A percentile compares a stretch with the other conserved stretches of the same genome.
These are phyloP conservation scores for Beauveria caledonica DNA, from an alignment of 2,329 filamentous ascomycete species.

Conservation along the genomic window DNA sequence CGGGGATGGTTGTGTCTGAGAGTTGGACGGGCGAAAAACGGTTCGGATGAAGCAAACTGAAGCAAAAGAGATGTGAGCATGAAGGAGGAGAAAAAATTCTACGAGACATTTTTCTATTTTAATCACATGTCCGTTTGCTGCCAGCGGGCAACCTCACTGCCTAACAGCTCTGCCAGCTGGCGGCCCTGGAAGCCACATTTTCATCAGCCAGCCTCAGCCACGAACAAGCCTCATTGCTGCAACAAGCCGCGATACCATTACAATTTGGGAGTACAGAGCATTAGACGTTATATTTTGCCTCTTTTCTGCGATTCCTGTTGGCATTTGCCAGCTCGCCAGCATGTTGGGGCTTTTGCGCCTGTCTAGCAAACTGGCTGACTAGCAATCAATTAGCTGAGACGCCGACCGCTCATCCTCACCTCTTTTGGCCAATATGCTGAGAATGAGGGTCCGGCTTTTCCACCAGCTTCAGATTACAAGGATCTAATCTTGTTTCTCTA, in stretches of 20 bases:
- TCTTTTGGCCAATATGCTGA: neutral
- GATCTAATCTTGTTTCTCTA: conserved; percentile 1
- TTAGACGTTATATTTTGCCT: no score
- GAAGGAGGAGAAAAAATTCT: neutral
- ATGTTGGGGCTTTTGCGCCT: neutral
- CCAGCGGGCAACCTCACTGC: neutral
- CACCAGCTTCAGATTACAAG: neutral
- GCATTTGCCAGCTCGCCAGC: neutral
- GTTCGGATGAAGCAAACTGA: neutral
- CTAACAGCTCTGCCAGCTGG: neutral
- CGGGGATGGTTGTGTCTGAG: neutral
- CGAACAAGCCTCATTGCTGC: neutral
- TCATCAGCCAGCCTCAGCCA: conserved; percentile 4
- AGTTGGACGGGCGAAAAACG: neutral
- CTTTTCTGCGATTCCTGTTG: neutral
- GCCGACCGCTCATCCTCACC: neutral
- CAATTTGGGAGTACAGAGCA: neutral
- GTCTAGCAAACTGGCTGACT: neutral
- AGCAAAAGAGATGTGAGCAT: neutral
- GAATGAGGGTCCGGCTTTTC: neutral
- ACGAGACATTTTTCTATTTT: neutral
- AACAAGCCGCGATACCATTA: neutral
- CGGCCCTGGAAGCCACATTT: neutral
- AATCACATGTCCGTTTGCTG: neutral
- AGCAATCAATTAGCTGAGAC: no score